Evolutionary conservation across 768 basidiomycete genomes (phyloP), one percentile per base, ranked within the genome.

Genomic region (Basidioascus undulatus): DNA sequence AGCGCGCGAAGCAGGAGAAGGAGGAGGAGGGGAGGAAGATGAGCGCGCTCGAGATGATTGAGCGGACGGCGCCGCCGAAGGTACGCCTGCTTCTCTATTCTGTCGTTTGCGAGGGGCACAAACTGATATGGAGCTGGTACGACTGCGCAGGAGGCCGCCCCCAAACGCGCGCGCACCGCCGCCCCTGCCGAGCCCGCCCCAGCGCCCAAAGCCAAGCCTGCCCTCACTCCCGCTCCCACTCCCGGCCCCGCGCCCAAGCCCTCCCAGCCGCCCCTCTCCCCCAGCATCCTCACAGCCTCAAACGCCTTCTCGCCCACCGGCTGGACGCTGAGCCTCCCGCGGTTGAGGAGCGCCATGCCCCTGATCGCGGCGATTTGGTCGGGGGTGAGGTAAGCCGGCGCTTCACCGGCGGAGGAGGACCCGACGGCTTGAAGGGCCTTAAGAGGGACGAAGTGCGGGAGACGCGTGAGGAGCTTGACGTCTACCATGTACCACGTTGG

Each of bases 401-500:
- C 32, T 19, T 26, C 41, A 2, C 21, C 49, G 4, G 57, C 42
- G n/a, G 45, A 21, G 42, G 31, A 45, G 12, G 63, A 62, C 0
- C 73, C 69, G 30, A 87, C 67, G 37, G 64, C 60, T 20, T 73
- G 71, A 32, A 94, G 64, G 1, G 89, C 63, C 6, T 74, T 62
- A 10, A 89, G 64, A 3, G 84, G 74, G 10, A 89, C 67, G 40
- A 83, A 83, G 59, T 86, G 63, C 24, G 56, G 48, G 5, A 76
- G 66, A 19, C 77, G 70, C 6, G 68, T 61, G 13, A 57, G 49
- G 55, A 87, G 86, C 25, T 66, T 68, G 39, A 75, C 60, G 49
- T 83, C 74, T 27, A 86, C 78, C 86, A 94, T 94, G 62, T 66
- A 86, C 86, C 86, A 94, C 53, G 68, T 79, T 2, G 86, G 86